A percentile compares a stretch with the other conserved stretches of the same genome.
These are phyloP conservation scores for Omphalotus guepiniiformis DNA, from an alignment of 768 basidiomycete species.

Conservation along the genomic window DNA sequence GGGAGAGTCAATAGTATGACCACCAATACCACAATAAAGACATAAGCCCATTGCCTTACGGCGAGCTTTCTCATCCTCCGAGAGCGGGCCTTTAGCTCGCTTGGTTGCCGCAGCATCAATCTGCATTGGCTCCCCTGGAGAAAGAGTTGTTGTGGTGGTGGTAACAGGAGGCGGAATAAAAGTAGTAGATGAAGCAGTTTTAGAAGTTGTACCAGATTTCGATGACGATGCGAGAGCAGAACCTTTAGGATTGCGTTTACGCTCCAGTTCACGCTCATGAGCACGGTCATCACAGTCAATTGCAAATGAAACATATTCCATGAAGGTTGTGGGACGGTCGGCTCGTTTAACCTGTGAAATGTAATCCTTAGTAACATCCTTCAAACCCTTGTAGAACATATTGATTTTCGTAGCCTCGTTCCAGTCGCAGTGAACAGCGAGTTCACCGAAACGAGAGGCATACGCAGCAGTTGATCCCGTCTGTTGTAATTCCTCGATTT, in stretches of 20 bases:
- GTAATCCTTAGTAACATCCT: conserved; percentile 21
- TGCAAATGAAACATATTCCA: conserved; percentile 15
- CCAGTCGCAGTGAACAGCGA: conserved; percentile 22
- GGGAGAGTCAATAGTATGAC: conserved; percentile 15
- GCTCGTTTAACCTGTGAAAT: conserved; percentile 14
- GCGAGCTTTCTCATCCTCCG: conserved; percentile 12
- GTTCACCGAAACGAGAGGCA: conserved; percentile 23
- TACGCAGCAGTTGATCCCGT: conserved; percentile 25
- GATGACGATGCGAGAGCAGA: no score
- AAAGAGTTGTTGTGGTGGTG: neutral
- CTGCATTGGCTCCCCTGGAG: neutral
- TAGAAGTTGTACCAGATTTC: neutral
- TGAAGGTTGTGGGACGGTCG: conserved; percentile 15
- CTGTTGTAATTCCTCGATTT: conserved; percentile 27
- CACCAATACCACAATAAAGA: conserved; percentile 18
- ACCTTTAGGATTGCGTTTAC: neutral
- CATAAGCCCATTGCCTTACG: conserved; percentile 14
- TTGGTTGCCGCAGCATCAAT: neutral
- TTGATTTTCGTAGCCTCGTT: conserved; percentile 29
- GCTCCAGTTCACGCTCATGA: neutral
- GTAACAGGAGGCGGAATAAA: neutral
- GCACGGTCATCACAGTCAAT: conserved; percentile 10
- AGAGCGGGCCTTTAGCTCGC: conserved; percentile 5
- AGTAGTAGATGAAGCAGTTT: neutral
- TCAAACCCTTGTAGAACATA: conserved; percentile 25